Base-by-base conservation (phyloP, 1,139 yeast species). In the Taphrina pruni region DNA sequence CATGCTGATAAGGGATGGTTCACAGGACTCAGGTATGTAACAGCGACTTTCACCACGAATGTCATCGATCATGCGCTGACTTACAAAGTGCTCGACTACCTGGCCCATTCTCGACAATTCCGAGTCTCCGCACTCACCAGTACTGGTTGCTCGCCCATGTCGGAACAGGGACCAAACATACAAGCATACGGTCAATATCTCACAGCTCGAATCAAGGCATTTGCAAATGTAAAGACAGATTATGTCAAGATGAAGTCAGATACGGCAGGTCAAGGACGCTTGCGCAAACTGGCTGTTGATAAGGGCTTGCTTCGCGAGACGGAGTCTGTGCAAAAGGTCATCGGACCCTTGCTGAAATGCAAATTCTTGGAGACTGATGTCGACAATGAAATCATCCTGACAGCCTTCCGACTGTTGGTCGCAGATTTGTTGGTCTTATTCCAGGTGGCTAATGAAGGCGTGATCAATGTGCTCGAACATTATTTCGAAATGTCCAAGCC, bases 1-100 rank as follows among this genome's bases (percentile, higher is more conserved):
- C 79, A 87, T 92, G 70, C 88, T 94, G 96, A 87, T 92, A 56
- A 84, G 97, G 71, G 97, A 94, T 77, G 97, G 97, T n/a, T 90
- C 88, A 71, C 82, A 82, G 60, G 88, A 89, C 14, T 35, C 61
- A 9, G 58, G 67, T 64, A 43, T n/a, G 58, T 14, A 0, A 6
- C 39, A 26, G 32, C 32, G 32, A 26, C 32, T 26, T 26, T 26
- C 32, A 26, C 4, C 2, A 2, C 32, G 32, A 4, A 1, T 1
- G 4, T 1, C 2, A 26, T 26, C 1, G 32, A 26, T 26, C 32
- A 26, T 43, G 17, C 35, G 45, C 60, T 55, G 36, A 55, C 45
- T 7, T 36, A 2, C 74, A 87, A 85, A 32, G 85, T 93, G 0
- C 82, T 93, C 74, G 81, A 83, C 64, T 91, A 88, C 77, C 82